Evolutionary conservation across 192 early-diverging fungal species (phyloP).

Genomic region (Backusella circina): DNA sequence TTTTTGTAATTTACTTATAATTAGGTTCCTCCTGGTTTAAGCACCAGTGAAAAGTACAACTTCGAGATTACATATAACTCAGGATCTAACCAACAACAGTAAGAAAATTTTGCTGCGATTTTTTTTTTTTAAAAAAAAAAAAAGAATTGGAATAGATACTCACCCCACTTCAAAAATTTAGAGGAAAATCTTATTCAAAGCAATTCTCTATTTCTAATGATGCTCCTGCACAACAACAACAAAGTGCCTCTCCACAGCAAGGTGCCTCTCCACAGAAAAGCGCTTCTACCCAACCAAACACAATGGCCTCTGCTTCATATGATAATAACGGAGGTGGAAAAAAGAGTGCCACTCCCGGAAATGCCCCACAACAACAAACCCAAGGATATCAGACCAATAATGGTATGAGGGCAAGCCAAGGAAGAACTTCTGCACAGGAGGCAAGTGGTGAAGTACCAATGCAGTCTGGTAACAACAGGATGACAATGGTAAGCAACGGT

Average conservation of each 20-base stretch:
- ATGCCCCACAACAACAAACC: background rate
- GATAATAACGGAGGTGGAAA: background rate
- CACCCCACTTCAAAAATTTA: background rate
- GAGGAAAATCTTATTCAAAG: background rate
- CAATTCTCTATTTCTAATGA: background rate
- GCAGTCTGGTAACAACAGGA: background rate
- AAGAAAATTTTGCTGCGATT: background rate
- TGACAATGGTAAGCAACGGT: background rate
- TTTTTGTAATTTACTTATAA: background rate
- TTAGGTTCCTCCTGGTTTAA: background rate
- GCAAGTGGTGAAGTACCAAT: background rate
- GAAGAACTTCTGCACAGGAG: background rate
- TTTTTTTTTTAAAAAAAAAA: background rate
- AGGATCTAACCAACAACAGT: background rate
- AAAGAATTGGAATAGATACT: background rate
- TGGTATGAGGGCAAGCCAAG: background rate
- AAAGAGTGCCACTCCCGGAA: background rate
- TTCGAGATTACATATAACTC: background rate
- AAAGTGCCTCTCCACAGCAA: background rate
- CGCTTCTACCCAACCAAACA: background rate
- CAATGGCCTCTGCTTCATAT: background rate
- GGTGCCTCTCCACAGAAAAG: background rate
- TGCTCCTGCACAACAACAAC: background rate
- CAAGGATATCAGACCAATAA: background rate
- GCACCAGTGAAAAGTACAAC: background rate